These are phyloP conservation scores for Salix suchowensis DNA, from an alignment of 345 rosid species.

Conservation along the genomic window DNA sequence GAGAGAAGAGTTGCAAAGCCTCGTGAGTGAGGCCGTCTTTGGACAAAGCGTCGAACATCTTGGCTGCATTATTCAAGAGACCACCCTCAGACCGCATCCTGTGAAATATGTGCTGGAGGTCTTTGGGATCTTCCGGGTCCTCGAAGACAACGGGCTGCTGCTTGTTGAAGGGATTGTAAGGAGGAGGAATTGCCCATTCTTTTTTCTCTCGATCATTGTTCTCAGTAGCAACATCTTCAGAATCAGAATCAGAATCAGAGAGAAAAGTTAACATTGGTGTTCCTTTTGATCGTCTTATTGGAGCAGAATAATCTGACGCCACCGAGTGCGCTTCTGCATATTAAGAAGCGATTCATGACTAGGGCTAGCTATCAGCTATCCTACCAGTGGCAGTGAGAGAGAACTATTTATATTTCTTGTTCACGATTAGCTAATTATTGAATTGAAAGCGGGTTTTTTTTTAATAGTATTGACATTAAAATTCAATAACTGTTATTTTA, in stretches of 20 bases:
- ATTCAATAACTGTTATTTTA: no score
- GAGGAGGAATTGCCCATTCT: slow-evolving; percentile 48
- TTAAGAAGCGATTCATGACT: no score
- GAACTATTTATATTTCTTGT: no score
- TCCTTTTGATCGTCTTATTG: slow-evolving; percentile 1
- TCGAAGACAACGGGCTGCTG: slow-evolving; percentile 29
- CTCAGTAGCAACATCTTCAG: slow-evolving; percentile 16
- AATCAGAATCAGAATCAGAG: slow-evolving; percentile 49
- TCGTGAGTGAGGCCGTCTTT: slow-evolving; percentile 71
- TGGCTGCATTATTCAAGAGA: slow-evolving; percentile 49
- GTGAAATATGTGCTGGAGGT: slow-evolving; percentile 63
- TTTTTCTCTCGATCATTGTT: slow-evolving; percentile 8
- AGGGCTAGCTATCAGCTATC: no score
- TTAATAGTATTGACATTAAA: no score
- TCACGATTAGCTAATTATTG: no score
- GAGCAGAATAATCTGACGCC: no score
- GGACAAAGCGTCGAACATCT: slow-evolving; percentile 85
- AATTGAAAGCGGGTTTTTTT: no score
- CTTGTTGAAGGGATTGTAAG: slow-evolving; percentile 60
- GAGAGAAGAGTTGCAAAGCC: slow-evolving; percentile 63
- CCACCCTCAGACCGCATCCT: slow-evolving; percentile 53
- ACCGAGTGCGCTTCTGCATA: no score
- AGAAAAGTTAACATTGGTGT: slow-evolving; percentile 69
- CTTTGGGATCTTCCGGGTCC: slow-evolving; percentile 52
- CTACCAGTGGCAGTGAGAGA: no score